phyloP scores from a whole-genome alignment of 257 asterid species.

The Plantago elongata region DNA sequence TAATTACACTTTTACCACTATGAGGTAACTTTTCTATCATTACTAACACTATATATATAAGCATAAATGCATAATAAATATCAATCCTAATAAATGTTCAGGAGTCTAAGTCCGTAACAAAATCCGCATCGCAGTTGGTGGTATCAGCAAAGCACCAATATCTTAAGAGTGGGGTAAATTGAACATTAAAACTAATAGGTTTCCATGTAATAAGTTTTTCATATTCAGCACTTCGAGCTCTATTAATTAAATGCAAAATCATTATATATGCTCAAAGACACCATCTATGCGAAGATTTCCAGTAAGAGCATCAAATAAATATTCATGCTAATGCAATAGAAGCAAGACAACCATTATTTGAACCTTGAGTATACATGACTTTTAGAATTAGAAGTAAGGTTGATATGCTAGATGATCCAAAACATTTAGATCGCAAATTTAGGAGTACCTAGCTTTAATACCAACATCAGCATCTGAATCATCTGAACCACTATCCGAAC shows the following conservation, averaged over 20 bases:
- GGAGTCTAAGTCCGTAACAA: no score
- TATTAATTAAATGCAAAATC: neutral
- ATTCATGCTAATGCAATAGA: conserved; percentile 1
- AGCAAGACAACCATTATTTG: conserved; percentile 1
- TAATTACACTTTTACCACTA: no score
- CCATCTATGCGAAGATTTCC: neutral
- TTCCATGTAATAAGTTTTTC: no score
- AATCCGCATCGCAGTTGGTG: no score
- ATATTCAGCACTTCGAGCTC: no score
- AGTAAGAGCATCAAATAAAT: neutral
- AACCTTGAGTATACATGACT: conserved; percentile 10
- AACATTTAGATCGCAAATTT: conserved; percentile 13
- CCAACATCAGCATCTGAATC: conserved; percentile 41
- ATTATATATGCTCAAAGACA: neutral
- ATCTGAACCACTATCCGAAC: conserved; percentile 69
- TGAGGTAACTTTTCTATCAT: no score
- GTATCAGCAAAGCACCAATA: no score
- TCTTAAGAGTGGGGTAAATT: no score
- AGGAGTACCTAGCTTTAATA: conserved; percentile 43
- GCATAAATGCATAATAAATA: no score
- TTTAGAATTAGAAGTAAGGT: conserved; percentile 9
- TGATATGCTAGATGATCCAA: conserved; percentile 15
- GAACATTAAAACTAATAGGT: no score
- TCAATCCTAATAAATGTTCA: no score
- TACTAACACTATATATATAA: no score